Evolutionary conservation across 768 basidiomycete genomes (phyloP).

Genomic region (Pulveroboletus sp.): DNA sequence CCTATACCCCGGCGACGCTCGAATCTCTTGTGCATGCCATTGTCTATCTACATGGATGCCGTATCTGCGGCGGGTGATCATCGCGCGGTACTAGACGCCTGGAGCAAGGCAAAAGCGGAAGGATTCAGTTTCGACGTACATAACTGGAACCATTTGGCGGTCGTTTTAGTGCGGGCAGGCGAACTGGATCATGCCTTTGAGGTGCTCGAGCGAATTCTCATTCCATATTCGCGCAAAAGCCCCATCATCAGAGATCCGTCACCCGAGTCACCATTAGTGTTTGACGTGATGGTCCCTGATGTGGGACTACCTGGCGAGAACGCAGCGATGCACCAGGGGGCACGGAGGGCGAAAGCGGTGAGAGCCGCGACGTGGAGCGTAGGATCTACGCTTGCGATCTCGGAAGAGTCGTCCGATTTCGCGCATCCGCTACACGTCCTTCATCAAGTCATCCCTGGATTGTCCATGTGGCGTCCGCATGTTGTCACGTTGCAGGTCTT

Average conservation of each 20-base stretch:
- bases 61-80: conserved; percentile 63
- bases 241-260: conserved; percentile 21
- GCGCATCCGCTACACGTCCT: conserved; percentile 57
- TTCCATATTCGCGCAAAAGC: conserved; percentile 47
- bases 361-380: conserved; percentile 14
- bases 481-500: conserved; percentile 44
- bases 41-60: conserved; percentile 79
- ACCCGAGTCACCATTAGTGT: conserved; percentile 40
- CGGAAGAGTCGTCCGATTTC: conserved; percentile 39
- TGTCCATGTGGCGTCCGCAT: conserved; percentile 67
- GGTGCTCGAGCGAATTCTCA: conserved; percentile 70
- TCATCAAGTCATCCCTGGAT: conserved; percentile 57
- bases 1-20: conserved; percentile 30
- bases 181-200: conserved; percentile 81
- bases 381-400: conserved; percentile 8
- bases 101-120: conserved; percentile 55
- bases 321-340: conserved; percentile 26
- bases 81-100: conserved; percentile 53
- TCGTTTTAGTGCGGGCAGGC: conserved; percentile 74
- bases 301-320: conserved; percentile 25
- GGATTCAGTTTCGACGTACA: conserved; percentile 81
- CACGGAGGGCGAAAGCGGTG: conserved; percentile 23
- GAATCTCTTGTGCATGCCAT: conserved; percentile 66
- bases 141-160: conserved; percentile 86
- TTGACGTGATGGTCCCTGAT: conserved; percentile 28